Evolutionary conservation across 306 rosid species (phyloP).

Genomic region (Ceratonia siliqua): DNA sequence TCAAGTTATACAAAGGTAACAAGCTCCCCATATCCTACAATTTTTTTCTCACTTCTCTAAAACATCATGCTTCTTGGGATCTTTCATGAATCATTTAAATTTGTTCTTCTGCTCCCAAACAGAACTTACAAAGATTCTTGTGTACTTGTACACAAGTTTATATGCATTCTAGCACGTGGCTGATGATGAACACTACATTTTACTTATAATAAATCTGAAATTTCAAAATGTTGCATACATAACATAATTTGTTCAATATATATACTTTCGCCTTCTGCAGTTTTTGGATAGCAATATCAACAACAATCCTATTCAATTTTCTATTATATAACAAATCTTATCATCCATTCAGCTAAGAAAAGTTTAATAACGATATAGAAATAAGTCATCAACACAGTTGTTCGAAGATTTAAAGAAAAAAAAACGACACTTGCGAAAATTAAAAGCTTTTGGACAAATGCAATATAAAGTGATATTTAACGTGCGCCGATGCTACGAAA

Average conservation of each 20-base stretch:
- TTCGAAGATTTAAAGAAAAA: too few species aligned
- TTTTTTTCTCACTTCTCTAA: too few species aligned
- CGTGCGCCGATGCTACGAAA: too few species aligned
- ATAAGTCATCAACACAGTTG: not conserved
- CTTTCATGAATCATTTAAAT: not conserved
- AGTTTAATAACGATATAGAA: not conserved
- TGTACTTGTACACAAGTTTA: not conserved
- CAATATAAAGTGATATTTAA: not conserved
- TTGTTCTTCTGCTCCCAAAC: slow-evolving; percentile 14
- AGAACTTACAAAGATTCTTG: not conserved
- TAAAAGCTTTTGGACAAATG: not conserved
- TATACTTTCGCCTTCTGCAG: not conserved
- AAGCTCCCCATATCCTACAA: too few species aligned
- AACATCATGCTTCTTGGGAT: not conserved
- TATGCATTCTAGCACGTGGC: slow-evolving; percentile 1
- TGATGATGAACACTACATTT: not conserved
- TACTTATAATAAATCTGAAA: slow-evolving; percentile 11
- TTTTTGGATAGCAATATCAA: not conserved
- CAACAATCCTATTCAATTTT: not conserved
- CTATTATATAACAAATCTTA: too few species aligned
- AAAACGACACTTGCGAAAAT: too few species aligned
- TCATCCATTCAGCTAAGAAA: not conserved
- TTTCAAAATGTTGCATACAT: not conserved
- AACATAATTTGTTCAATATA: not conserved
- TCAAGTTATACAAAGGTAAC: not conserved